phyloP scores from a whole-genome alignment of 164 flowering plant species.

The Platanus orientalis region DNA sequence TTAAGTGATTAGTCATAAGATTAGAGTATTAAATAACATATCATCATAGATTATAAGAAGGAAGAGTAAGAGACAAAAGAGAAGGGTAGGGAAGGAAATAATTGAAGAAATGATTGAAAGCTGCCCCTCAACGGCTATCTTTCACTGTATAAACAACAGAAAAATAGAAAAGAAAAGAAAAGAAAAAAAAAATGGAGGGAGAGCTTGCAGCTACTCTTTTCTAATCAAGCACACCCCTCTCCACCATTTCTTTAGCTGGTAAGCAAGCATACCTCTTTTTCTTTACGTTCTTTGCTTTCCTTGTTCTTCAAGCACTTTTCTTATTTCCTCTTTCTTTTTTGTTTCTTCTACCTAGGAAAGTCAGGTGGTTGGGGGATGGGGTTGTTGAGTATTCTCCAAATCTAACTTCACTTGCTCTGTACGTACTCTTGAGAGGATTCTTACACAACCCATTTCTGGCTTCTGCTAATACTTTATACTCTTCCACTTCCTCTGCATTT shows the following conservation, averaged over 20 bases:
- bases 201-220: background rate
- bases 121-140: background rate
- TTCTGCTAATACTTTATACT: background rate
- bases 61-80: background rate
- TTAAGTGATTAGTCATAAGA: no score
- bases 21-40: no score
- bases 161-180: background rate
- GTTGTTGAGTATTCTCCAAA: constrained; percentile 28
- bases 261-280: background rate
- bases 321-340: background rate
- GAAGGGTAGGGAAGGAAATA: background rate
- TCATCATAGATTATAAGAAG: background rate
- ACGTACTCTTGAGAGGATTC: constrained; percentile 33
- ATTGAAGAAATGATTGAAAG: background rate
- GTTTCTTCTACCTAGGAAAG: background rate
- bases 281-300: background rate
- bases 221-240: background rate
- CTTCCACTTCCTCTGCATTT: constrained; percentile 2
- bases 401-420: constrained; percentile 37
- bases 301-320: background rate
- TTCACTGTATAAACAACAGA: background rate
- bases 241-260: background rate
- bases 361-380: background rate
- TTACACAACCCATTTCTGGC: constrained; percentile 3
- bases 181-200: background rate